Conservation (phyloP, 2,329 filamentous ascomycete genomes). For the Ophiostoma perfectum region DNA sequence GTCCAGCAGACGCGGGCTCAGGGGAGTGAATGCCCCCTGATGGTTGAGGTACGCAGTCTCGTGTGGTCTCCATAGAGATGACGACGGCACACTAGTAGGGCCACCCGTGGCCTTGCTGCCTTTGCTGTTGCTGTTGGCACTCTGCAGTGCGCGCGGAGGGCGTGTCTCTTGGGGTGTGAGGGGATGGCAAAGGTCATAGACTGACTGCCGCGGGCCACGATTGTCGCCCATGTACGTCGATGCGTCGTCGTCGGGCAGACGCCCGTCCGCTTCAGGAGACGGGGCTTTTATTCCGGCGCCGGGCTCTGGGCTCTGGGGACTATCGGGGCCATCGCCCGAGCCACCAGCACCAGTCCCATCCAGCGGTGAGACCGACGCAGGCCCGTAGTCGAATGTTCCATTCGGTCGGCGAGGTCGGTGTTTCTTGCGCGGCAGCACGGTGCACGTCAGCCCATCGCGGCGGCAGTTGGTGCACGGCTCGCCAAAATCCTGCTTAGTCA, state of each 20-base stretch:
- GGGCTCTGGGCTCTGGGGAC: background rate
- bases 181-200: background rate
- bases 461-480: constrained; percentile 18
- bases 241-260: background rate
- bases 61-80: background rate
- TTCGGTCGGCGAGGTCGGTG: constrained; percentile 10
- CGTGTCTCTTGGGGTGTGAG: background rate
- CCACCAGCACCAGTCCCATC: background rate
- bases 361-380: background rate
- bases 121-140: background rate
- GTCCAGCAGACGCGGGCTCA: background rate
- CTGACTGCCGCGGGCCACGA: background rate
- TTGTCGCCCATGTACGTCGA: background rate
- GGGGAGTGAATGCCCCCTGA: background rate
- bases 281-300: background rate
- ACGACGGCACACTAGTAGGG: background rate
- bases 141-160: background rate
- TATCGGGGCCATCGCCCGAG: background rate
- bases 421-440: constrained; percentile 16
- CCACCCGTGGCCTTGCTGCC: background rate
- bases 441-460: background rate
- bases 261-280: background rate
- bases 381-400: background rate
- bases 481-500: constrained; percentile 14
- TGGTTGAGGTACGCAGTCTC: background rate